phyloP scores from a whole-genome alignment of 2,329 filamentous ascomycete genomes.

The Lasiodiplodia sp. region DNA sequence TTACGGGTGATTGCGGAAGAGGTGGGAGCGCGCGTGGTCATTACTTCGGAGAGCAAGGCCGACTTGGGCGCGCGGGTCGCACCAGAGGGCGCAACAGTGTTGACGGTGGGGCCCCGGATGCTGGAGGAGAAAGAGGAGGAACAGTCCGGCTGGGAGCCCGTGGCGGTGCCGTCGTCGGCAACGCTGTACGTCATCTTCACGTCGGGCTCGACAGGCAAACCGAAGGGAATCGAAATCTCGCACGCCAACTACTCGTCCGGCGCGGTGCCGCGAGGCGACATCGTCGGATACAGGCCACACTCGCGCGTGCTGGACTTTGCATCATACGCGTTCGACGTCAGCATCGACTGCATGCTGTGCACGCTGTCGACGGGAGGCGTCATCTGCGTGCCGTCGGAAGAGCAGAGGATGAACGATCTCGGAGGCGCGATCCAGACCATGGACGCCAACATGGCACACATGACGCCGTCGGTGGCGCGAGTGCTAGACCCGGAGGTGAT shows the following conservation, averaged over 20 bases:
- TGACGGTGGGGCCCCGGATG: neutral
- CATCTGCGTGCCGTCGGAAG: conserved; percentile 63
- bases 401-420: conserved; percentile 51
- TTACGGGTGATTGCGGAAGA: neutral
- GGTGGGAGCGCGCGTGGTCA: neutral
- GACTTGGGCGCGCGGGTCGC: conserved; percentile 40
- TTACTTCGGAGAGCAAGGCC: conserved; percentile 27
- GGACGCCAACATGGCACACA: conserved; percentile 61
- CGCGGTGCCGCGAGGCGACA: conserved; percentile 1
- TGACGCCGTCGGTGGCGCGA: conserved; percentile 65
- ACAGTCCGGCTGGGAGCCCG: neutral
- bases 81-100: conserved; percentile 37
- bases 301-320: conserved; percentile 42
- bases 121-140: neutral
- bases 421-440: conserved; percentile 56
- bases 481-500: conserved; percentile 51
- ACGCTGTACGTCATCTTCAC: conserved; percentile 71
- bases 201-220: conserved; percentile 27
- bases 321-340: conserved; percentile 63
- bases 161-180: neutral
- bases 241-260: conserved; percentile 39
- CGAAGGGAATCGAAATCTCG: conserved; percentile 35
- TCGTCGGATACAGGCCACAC: conserved; percentile 18
- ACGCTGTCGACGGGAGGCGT: conserved; percentile 57
- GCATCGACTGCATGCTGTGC: conserved; percentile 46